Base-by-base conservation (phyloP, 345 rosid species). In the Bruguiera gymnorhiza region DNA sequence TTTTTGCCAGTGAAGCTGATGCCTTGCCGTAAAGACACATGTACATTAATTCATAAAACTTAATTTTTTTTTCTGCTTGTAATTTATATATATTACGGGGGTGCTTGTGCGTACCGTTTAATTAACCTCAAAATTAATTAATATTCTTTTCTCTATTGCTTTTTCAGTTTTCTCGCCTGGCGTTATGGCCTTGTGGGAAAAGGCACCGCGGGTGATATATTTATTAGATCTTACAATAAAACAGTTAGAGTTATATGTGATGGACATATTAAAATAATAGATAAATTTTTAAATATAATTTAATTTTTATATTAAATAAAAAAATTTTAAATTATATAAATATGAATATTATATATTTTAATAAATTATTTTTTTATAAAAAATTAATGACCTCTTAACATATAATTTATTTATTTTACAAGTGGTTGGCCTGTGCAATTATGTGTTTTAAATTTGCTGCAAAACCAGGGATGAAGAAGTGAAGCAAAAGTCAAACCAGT, bases 401-500 rank as follows among this genome's bases (percentile, higher is more conserved):
- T 24, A 24, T 27, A 3, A 31, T 18, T 56, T 56, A 56, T 24
- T 15, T 21, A 13, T 56, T 21, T 24, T 13, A 11, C 6, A 3
- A 8, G 4, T 58, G 52, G 8, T 53, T 62, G 52, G 16, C 27
- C 63, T 52, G 58, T 43, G 13, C 19, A 43, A 43, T 43, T 43
- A 43, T 3, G 19, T 43, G 50, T 18, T 43, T 56, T 46, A 19
- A 62, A 31, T 65, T 73, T 71, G 1, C 60, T 64, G 50, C 76
- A 78, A 65, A 72, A 78, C 80, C 84, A 81, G 86, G 29, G 29
- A 27, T 24, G 80, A 65, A 83, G 90, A 84, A 90, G 97, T 93
- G 86, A 93, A 93, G 96, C 95, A 85, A 85, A 88, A 87, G 95
- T 82, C 76, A 85, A 76, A 37, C 59, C 78, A 85, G 88, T 81